Evolutionary conservation across 192 early-diverging fungal species (phyloP).

Genomic region (Backusella liffmaniae): DNA sequence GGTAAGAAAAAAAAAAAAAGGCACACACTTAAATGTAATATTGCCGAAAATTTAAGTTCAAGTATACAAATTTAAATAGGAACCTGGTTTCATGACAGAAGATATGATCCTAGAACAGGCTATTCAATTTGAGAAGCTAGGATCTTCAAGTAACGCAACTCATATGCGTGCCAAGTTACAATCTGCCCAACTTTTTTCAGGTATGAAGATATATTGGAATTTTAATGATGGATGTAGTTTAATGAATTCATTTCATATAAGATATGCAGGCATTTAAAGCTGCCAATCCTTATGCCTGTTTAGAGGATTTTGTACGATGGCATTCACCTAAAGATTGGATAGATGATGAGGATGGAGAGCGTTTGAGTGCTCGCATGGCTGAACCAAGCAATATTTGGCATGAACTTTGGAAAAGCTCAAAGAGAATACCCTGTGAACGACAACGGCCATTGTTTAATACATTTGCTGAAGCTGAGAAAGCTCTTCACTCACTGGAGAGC

Average conservation of each 20-base stretch:
- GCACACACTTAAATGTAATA: background rate
- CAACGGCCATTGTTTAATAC: slow-evolving; percentile 84
- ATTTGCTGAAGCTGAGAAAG: slow-evolving; percentile 75
- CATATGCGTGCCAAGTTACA: slow-evolving; percentile 76
- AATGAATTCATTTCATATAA: background rate
- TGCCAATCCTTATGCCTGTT: slow-evolving; percentile 73
- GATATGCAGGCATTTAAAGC: slow-evolving; percentile 96
- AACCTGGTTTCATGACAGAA: slow-evolving; percentile 81
- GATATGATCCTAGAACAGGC: slow-evolving; percentile 87
- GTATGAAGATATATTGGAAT: slow-evolving; percentile 23
- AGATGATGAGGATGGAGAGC: slow-evolving; percentile 46
- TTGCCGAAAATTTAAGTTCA: background rate
- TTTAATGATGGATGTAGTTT: background rate
- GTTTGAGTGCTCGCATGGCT: slow-evolving; percentile 77
- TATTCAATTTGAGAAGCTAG: slow-evolving; percentile 72
- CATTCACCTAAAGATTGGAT: slow-evolving; percentile 95
- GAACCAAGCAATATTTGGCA: slow-evolving; percentile 85
- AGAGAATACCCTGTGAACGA: slow-evolving; percentile 58
- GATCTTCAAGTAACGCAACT: slow-evolving; percentile 68
- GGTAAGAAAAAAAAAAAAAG: slow-evolving; percentile 29
- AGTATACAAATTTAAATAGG: background rate
- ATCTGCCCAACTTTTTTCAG: slow-evolving; percentile 69
- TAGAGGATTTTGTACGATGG: slow-evolving; percentile 95
- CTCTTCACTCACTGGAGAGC: slow-evolving; percentile 65
- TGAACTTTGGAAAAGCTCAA: slow-evolving; percentile 70